Conservation (phyloP, 2,329 filamentous ascomycete species). For the Orbilia brochopaga region DNA sequence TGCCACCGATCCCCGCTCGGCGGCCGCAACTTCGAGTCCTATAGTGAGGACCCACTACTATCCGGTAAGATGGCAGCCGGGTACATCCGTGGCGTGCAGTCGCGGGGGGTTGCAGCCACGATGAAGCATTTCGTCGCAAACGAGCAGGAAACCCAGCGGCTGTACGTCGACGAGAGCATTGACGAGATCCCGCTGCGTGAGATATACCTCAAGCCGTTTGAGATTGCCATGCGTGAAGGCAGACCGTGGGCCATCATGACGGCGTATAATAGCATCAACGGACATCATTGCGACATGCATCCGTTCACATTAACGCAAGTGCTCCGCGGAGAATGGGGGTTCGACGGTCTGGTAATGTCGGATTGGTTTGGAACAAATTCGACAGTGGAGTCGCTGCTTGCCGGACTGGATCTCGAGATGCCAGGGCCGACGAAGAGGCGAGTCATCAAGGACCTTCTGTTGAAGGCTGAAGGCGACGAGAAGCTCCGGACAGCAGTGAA, state of each 20-base stretch:
- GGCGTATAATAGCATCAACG: slow-evolving; percentile 72
- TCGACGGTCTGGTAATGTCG: slow-evolving; percentile 58
- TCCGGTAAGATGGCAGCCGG: slow-evolving; percentile 72
- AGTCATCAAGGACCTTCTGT: slow-evolving; percentile 26
- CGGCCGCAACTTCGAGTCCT: slow-evolving; percentile 86
- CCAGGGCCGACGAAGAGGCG: slow-evolving; percentile 58
- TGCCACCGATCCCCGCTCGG: slow-evolving; percentile 81
- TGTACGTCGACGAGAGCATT: slow-evolving; percentile 70
- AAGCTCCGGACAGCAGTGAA: slow-evolving; percentile 27
- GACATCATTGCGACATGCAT: slow-evolving; percentile 61
- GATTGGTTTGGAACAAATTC: slow-evolving; percentile 62
- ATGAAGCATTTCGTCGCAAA: slow-evolving; percentile 79
- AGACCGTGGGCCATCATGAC: slow-evolving; percentile 73
- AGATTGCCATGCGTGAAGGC: slow-evolving; percentile 73
- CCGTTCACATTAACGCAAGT: slow-evolving; percentile 53
- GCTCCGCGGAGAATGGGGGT: slow-evolving; percentile 57
- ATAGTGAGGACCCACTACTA: slow-evolving; percentile 73
- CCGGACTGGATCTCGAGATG: slow-evolving; percentile 67
- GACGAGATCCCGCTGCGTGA: slow-evolving; percentile 71
- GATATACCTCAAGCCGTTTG: slow-evolving; percentile 75
- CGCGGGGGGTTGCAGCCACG: slow-evolving; percentile 70
- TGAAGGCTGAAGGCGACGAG: slow-evolving; percentile 30
- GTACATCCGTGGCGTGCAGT: slow-evolving; percentile 68
- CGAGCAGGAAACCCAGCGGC: slow-evolving; percentile 72
- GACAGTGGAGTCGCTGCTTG: slow-evolving; percentile 63